Conservation (phyloP, 257 asterid genomes). For the Solanum paucissectum region DNA sequence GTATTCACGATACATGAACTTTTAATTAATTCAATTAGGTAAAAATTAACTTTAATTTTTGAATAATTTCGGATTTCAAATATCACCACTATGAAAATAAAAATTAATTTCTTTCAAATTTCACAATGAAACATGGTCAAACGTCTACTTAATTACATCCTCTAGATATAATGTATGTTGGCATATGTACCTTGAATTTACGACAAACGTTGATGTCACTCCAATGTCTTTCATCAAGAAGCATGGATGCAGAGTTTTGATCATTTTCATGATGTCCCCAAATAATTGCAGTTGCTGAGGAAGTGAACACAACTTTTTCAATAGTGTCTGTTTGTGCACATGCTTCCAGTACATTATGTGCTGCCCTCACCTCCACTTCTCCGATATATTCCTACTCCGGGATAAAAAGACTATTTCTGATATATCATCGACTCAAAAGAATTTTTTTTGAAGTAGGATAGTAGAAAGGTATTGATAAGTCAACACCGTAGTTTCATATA, state of each 20-base stretch:
- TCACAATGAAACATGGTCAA: no score
- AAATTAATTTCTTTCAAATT: no score
- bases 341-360: slow-evolving; percentile 92
- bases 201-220: slow-evolving; percentile 67
- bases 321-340: slow-evolving; percentile 83
- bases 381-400: slow-evolving; percentile 49
- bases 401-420: background rate
- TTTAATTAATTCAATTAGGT: background rate
- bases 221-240: slow-evolving; percentile 71
- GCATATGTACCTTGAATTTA: slow-evolving; percentile 44
- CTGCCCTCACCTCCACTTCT: slow-evolving; percentile 88
- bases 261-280: slow-evolving; percentile 38
- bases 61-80: no score
- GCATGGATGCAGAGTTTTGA: background rate
- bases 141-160: no score
- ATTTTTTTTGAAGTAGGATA: background rate
- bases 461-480: background rate
- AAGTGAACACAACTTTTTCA: slow-evolving; percentile 70
- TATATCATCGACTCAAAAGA: background rate
- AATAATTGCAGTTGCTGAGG: slow-evolving; percentile 73
- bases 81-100: no score
- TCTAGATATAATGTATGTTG: background rate
- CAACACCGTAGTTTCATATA: background rate
- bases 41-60: background rate
- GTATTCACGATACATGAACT: background rate